Percentiles rank a stretch among this genome's conserved stretches.
Conservation (phyloP, 305 asterid genomes). For the Solanum hybrid region DNA sequence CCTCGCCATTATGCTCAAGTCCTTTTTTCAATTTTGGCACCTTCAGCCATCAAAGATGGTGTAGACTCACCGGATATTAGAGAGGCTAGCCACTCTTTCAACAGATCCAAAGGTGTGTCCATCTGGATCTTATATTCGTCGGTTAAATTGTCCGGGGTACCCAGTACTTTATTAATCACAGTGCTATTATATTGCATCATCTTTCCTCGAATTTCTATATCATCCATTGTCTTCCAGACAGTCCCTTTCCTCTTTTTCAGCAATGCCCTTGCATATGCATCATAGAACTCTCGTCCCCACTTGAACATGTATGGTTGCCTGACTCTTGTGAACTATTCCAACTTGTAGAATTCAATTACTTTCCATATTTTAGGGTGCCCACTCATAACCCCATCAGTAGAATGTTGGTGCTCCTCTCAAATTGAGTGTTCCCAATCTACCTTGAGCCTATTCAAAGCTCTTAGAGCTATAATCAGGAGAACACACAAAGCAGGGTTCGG, state of each 20-base stretch:
- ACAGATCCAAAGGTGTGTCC: background rate
- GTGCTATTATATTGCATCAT: background rate
- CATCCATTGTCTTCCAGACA: background rate
- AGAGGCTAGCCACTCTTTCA: too few relatives aligned
- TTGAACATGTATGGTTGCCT: background rate
- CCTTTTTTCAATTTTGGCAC: too few relatives aligned
- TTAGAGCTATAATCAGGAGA: background rate
- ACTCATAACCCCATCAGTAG: background rate
- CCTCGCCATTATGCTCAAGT: background rate
- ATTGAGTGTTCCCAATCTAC: background rate
- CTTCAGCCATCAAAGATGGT: background rate
- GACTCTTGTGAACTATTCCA: background rate
- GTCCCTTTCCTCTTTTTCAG: background rate
- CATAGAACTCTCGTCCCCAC: background rate
- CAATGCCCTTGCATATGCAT: background rate
- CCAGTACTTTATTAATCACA: background rate
- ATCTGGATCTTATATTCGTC: background rate
- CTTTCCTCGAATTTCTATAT: too few relatives aligned
- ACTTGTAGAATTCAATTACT: background rate
- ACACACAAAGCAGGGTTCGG: background rate
- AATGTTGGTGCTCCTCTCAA: background rate
- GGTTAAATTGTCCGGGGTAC: background rate
- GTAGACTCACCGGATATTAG: background rate
- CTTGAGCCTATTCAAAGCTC: background rate
- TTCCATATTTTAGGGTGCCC: background rate